These are phyloP conservation scores for Aspergillus oerlinghausenensis DNA, from an alignment of 2,329 filamentous ascomycete species.

Conservation along the genomic window DNA sequence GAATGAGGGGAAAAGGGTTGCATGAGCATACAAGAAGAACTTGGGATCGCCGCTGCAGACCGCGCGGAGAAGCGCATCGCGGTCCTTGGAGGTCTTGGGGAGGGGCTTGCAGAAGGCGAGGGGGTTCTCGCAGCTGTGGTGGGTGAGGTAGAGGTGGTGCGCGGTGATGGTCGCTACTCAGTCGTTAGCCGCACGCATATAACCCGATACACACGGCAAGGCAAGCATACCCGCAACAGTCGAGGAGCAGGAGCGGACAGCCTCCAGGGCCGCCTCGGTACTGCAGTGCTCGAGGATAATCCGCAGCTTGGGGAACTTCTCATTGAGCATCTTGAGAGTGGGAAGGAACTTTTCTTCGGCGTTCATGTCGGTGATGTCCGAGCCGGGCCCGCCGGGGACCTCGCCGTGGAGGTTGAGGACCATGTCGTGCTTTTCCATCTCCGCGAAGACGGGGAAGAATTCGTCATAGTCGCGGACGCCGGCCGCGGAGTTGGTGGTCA, in stretches of 20 bases:
- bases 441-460: slow-evolving; percentile 64
- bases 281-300: slow-evolving; percentile 78
- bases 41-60: slow-evolving; percentile 52
- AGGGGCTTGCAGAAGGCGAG: slow-evolving; percentile 78
- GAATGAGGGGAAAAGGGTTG: too few species aligned
- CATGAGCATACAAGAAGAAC: slow-evolving; percentile 53
- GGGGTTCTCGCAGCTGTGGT: slow-evolving; percentile 67
- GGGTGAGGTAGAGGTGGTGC: slow-evolving; percentile 76
- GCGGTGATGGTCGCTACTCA: slow-evolving; percentile 68
- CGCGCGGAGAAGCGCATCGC: slow-evolving; percentile 65
- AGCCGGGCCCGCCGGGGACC: slow-evolving; percentile 22
- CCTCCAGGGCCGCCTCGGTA: slow-evolving; percentile 72
- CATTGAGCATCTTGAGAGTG: slow-evolving; percentile 68
- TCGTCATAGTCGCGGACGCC: slow-evolving; percentile 43
- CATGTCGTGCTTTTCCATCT: slow-evolving; percentile 79
- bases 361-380: slow-evolving; percentile 56
- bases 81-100: slow-evolving; percentile 66
- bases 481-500: slow-evolving; percentile 55
- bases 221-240: slow-evolving; percentile 56
- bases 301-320: slow-evolving; percentile 60
- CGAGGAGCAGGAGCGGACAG: slow-evolving; percentile 70
- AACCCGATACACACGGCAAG: not conserved
- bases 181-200: not conserved
- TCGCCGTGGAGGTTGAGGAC: slow-evolving; percentile 95
- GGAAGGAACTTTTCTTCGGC: slow-evolving; percentile 77